These are phyloP conservation scores for Beta lomatogona DNA, from an alignment of 179 eudicot genomes.

Conservation along the genomic window DNA sequence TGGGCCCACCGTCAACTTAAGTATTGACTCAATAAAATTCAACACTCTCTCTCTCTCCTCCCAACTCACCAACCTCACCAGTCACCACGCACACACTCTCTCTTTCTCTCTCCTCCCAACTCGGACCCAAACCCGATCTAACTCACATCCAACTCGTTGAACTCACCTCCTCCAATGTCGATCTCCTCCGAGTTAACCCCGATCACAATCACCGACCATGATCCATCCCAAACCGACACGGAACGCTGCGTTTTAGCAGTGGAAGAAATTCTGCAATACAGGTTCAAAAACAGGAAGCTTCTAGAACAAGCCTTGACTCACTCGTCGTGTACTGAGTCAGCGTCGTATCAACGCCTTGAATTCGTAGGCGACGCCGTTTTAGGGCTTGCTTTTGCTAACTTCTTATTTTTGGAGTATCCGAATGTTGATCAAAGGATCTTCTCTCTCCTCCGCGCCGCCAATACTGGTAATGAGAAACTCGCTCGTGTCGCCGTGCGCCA, in stretches of 20 bases:
- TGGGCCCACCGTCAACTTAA: too few relatives aligned
- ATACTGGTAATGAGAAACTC: slow-evolving; percentile 73
- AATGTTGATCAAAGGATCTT: slow-evolving; percentile 56
- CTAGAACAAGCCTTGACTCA: slow-evolving; percentile 80
- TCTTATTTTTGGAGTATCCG: slow-evolving; percentile 51
- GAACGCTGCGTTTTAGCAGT: slow-evolving; percentile 43
- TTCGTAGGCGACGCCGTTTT: slow-evolving; percentile 81
- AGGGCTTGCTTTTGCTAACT: slow-evolving; percentile 56
- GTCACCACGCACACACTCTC: not conserved
- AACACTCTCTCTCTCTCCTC: too few relatives aligned
- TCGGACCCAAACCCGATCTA: not conserved
- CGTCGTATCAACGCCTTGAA: slow-evolving; percentile 75
- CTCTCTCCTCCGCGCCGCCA: slow-evolving; percentile 64
- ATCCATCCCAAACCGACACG: slow-evolving; percentile 27
- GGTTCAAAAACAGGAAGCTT: slow-evolving; percentile 50
- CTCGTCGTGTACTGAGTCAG: slow-evolving; percentile 54
- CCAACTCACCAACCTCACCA: too few relatives aligned
- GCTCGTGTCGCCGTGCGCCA: slow-evolving; percentile 75
- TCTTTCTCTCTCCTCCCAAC: not conserved
- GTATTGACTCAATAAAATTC: not conserved
- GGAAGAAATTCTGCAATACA: slow-evolving; percentile 55
- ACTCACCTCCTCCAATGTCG: not conserved
- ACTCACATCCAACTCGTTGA: not conserved
- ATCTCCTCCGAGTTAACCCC: not conserved
- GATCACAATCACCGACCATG: not conserved